phyloP scores from a whole-genome alignment of 2,329 filamentous ascomycete genomes.

The Colletotrichum tamarilloi region DNA sequence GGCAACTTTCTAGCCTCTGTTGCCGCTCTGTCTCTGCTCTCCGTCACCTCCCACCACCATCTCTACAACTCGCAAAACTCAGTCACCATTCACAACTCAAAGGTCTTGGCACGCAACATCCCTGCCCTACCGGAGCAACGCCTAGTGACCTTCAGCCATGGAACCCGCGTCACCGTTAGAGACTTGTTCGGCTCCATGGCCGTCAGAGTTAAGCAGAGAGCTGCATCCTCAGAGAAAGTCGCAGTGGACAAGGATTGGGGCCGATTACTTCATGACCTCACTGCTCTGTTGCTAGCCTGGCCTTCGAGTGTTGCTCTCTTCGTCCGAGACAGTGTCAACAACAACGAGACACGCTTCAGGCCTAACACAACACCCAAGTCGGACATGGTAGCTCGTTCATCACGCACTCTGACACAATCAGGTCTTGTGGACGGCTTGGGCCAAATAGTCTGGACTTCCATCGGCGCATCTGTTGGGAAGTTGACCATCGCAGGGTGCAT shows the following conservation, averaged over 20 bases:
- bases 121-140: slow-evolving; percentile 70
- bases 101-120: slow-evolving; percentile 70
- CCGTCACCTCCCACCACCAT: slow-evolving; percentile 78
- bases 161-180: slow-evolving; percentile 80
- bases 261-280: slow-evolving; percentile 66
- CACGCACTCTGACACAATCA: slow-evolving; percentile 72
- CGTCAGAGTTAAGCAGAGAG: slow-evolving; percentile 86
- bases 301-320: slow-evolving; percentile 64
- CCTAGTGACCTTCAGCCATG: slow-evolving; percentile 68
- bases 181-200: slow-evolving; percentile 93
- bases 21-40: slow-evolving; percentile 79
- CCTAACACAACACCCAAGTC: not conserved
- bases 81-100: slow-evolving; percentile 77
- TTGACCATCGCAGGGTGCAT: slow-evolving; percentile 77
- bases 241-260: slow-evolving; percentile 74
- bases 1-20: slow-evolving; percentile 85
- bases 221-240: slow-evolving; percentile 61
- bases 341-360: slow-evolving; percentile 52
- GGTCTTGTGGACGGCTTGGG: slow-evolving; percentile 67
- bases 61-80: slow-evolving; percentile 71
- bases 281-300: slow-evolving; percentile 79
- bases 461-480: slow-evolving; percentile 72
- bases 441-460: slow-evolving; percentile 72
- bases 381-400: not conserved
- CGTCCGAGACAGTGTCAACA: slow-evolving; percentile 61